Base-by-base conservation (phyloP, 31 red algal genomes). In the Odonthalia washingtoniensis region DNA sequence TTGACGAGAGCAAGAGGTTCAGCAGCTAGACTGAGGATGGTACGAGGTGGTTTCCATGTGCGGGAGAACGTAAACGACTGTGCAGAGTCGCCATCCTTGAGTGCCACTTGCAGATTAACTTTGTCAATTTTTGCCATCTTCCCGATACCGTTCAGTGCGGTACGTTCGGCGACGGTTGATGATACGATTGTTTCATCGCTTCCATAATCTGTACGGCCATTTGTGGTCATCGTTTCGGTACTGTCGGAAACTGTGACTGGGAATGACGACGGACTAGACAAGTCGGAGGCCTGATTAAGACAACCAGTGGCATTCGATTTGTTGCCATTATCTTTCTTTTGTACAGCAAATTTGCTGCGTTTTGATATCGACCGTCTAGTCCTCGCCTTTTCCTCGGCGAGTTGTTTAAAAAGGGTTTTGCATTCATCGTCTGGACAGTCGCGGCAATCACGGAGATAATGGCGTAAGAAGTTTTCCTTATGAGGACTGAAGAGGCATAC, bases 51-150 rank as follows among this genome's bases (percentile, higher is more conserved):
- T 3, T 21, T 39, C 81, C 81, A 70, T 2, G 81, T 45, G 4
- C 81, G 81, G 3, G 81, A 84, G 41, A 84, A 84, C 65, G 39
- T 41, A n/a, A n/a, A n/a, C n/a, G n/a, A n/a, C n/a, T n/a, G n/a
- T 26, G 81, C 41, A 30, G 27, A 12, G 12, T 84, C 81, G 81
- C 73, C 65, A 24, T 46, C 35, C 38, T 84, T 84, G 65, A 84
- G 41, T 0, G 81, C 65, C 27, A 82, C 61, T 82, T 82, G 6
- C 35, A 82, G 14, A 12, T 52, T 32, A 6, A 69, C 61, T 5
- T 26, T 32, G 52, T 82, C 31, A 63, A 82, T 68, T 57, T 14
- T 16, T 16, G 36, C 17, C 0, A 82, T 82, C 46, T 82, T 82
- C 4, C 79, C 79, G 62, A 82, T 82, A 14, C 79, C 0, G 30